Conservation (phyloP, 805 yeast genomes). For the Yarrowia yakushimensis region DNA sequence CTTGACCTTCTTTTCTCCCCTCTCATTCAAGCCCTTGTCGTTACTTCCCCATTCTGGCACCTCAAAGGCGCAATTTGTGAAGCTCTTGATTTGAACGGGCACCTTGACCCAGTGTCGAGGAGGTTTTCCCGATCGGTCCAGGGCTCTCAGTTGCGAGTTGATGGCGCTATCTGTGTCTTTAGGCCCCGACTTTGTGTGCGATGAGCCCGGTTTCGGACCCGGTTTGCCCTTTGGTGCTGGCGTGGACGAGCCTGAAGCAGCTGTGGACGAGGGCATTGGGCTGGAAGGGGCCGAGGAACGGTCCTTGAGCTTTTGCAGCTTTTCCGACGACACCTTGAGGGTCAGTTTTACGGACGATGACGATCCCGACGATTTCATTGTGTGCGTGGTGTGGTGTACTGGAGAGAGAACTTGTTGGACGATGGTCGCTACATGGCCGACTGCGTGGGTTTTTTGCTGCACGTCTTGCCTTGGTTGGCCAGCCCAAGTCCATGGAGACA, state of each 20-base stretch:
- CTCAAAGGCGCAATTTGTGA: constrained; percentile 45
- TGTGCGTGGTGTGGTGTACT: not conserved
- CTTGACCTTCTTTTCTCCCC: not conserved
- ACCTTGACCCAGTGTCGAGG: constrained; percentile 46
- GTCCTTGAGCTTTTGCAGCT: constrained; percentile 27
- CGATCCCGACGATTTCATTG: not conserved
- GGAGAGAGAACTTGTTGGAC: too few relatives aligned
- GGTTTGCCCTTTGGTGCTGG: constrained; percentile 25
- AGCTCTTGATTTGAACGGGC: constrained; percentile 43
- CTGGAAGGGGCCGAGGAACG: constrained; percentile 22
- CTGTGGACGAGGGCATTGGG: not conserved
- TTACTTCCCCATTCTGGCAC: constrained; percentile 40
- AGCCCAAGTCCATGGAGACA: too few relatives aligned
- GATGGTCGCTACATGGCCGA: too few relatives aligned
- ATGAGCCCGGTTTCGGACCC: constrained; percentile 19
- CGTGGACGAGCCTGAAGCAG: constrained; percentile 12
- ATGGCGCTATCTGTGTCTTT: constrained; percentile 35
- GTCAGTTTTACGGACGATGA: constrained; percentile 13
- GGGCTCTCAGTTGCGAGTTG: constrained; percentile 39
- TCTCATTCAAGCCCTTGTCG: not conserved
- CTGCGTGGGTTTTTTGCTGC: too few relatives aligned
- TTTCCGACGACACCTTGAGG: constrained; percentile 28
- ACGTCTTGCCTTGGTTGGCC: too few relatives aligned
- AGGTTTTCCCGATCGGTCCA: constrained; percentile 46
- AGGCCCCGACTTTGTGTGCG: constrained; percentile 28